A percentile compares a stretch with the other conserved stretches of the same genome.
phyloP scores from a whole-genome alignment of 345 rosid genomes.

The Erodium maritimum region DNA sequence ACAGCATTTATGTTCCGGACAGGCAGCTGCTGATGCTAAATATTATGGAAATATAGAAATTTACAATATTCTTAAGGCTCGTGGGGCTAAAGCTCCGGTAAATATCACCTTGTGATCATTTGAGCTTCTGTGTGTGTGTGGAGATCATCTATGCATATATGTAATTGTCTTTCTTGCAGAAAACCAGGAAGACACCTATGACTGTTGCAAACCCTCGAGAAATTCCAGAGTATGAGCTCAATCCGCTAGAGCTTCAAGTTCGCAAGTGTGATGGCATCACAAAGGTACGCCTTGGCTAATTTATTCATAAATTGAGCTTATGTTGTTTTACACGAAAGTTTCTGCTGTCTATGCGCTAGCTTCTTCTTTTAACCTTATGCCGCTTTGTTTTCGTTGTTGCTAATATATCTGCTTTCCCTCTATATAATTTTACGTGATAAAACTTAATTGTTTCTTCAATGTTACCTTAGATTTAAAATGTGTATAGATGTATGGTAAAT shows the following conservation, averaged over 20 bases:
- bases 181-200: conserved; percentile 94
- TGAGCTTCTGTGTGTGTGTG: conserved; percentile 1
- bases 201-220: conserved; percentile 76
- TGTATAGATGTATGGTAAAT: not conserved
- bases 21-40: conserved; percentile 94
- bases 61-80: conserved; percentile 70
- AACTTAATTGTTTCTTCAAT: not conserved
- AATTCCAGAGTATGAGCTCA: conserved; percentile 93
- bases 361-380: not conserved
- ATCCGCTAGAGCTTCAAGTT: conserved; percentile 84
- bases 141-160: conserved; percentile 6
- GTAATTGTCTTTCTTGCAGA: conserved; percentile 30
- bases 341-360: not conserved
- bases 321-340: not conserved
- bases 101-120: conserved; percentile 2
- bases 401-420: not conserved
- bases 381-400: not conserved
- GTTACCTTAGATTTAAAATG: not conserved
- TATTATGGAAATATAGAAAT: conserved; percentile 76
- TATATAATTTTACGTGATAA: no score
- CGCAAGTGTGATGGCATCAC: conserved; percentile 75
- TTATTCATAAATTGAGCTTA: not conserved
- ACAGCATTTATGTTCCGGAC: conserved; percentile 8
- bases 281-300: conserved; percentile 44
- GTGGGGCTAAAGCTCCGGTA: conserved; percentile 90